Conservation (phyloP, 2,329 filamentous ascomycete species). For the Cadophora luteo-olivacea region DNA sequence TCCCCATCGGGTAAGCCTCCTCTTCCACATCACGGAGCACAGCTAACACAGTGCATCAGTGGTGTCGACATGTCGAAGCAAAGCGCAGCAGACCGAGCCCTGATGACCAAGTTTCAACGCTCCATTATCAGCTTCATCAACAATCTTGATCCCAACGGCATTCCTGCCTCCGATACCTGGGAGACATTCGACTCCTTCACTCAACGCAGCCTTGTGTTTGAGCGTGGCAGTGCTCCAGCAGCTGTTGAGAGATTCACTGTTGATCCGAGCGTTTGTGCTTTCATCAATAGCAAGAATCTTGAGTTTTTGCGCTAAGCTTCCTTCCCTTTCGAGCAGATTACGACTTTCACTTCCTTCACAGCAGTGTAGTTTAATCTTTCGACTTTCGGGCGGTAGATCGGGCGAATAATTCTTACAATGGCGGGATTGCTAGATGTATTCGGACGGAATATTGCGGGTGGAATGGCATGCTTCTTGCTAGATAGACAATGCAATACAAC, state of each 20-base stretch:
- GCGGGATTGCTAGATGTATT: not conserved
- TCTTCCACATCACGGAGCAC: constrained; percentile 8
- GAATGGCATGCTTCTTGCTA: not conserved
- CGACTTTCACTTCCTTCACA: too few relatives aligned
- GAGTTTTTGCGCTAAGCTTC: constrained; percentile 16
- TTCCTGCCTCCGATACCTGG: not conserved
- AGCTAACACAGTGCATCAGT: not conserved
- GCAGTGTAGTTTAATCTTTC: not conserved
- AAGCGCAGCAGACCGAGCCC: constrained; percentile 15
- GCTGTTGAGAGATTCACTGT: constrained; percentile 1
- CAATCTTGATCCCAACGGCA: constrained; percentile 21
- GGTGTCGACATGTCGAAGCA: constrained; percentile 13
- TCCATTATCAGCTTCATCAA: constrained; percentile 27
- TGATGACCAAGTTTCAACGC: constrained; percentile 24
- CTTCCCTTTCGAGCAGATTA: not conserved
- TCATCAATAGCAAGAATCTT: constrained; percentile 14
- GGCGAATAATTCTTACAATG: not conserved
- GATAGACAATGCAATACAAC: not conserved
- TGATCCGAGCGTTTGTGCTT: constrained; percentile 4
- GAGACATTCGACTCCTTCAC: not conserved
- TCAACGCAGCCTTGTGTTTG: constrained; percentile 1
- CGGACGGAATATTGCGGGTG: not conserved
- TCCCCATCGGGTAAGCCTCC: constrained; percentile 7
- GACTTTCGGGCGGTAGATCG: not conserved
- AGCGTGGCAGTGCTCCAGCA: not conserved